phyloP scores from a whole-genome alignment of 2,329 filamentous ascomycete genomes.

The Sporothrix globosa region DNA sequence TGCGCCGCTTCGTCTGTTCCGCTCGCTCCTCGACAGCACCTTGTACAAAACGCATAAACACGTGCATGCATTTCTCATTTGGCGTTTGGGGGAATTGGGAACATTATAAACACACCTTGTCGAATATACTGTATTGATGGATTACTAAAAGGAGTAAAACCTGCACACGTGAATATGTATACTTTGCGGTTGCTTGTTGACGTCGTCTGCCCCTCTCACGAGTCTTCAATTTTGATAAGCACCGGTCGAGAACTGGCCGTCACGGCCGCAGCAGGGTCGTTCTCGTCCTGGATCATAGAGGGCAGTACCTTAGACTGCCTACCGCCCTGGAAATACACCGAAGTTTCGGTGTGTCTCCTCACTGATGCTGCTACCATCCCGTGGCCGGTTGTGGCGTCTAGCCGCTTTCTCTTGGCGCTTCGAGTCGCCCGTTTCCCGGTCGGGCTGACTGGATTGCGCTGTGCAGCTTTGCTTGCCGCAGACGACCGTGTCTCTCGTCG shows the following conservation, averaged over 20 bases:
- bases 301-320: too few species aligned
- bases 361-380: neutral
- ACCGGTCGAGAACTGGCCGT: conserved; percentile 18
- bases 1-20: neutral
- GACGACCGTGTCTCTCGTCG: conserved; percentile 16
- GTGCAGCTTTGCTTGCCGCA: neutral
- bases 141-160: neutral
- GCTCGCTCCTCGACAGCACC: neutral
- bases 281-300: neutral
- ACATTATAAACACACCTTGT: conserved; percentile 24
- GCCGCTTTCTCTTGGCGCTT: conserved; percentile 4
- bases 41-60: conserved; percentile 28
- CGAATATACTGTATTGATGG: conserved; percentile 12
- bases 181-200: neutral
- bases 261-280: neutral
- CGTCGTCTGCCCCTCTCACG: neutral
- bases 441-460: conserved; percentile 17
- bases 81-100: conserved; percentile 32
- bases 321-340: conserved; percentile 18
- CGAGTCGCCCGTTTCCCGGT: neutral
- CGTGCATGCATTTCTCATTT: conserved; percentile 17
- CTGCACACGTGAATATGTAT: conserved; percentile 12
- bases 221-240: conserved; percentile 25
- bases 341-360: conserved; percentile 12
- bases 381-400: neutral